Evolutionary conservation across 352 stramenopile species (phyloP), one percentile per base, ranked within the genome.

Genomic region (Globisporangium alternatum): DNA sequence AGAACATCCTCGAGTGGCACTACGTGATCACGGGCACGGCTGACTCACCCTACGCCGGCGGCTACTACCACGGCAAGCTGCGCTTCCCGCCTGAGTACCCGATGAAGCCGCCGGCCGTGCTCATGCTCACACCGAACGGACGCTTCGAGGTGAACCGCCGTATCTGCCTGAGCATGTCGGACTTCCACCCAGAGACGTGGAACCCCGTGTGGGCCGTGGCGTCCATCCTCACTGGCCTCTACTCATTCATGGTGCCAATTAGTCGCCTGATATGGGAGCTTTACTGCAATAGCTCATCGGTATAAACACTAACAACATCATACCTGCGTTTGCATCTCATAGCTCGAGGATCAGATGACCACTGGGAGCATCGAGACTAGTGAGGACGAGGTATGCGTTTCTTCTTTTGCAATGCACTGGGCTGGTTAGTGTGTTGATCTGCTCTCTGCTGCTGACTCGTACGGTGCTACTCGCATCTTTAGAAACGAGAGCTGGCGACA

Each of bases 1-100:
- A 80, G 63, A 98, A 98, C 70, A 97, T 98, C 64, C 77, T 98
- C n/a, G 91, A 98, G 78, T 98, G 95, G 90, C 90, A 98, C 70
- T 98, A 97, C 72, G 91, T 98, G 31, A 88, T 98, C 62, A 75
- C 69, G 5, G 82, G 82, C 44, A 91, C 81, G 28, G 47, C 69
- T 5, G 78, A 75, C 56, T 70, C 78, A 62, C 79, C 80, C 44
- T 97, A 96, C 71, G 85, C 93, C 62, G 90, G 90, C 39, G 90
- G 90, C 9, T 86, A 78, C 64, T 98, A 98, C 77, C 81, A 95
- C 52, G 91, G 90, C 55, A 96, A 96, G 58, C 83, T 98, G 56
- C 83, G 86, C 56, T 98, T 98, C 70, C 93, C 93, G 17, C 86
- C 88, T 53, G 86, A 97, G 74, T 98, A 98, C 70, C 95, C 95